Conservation (phyloP, 1,139 yeast genomes). For the Blastobotrys capitulatus region DNA sequence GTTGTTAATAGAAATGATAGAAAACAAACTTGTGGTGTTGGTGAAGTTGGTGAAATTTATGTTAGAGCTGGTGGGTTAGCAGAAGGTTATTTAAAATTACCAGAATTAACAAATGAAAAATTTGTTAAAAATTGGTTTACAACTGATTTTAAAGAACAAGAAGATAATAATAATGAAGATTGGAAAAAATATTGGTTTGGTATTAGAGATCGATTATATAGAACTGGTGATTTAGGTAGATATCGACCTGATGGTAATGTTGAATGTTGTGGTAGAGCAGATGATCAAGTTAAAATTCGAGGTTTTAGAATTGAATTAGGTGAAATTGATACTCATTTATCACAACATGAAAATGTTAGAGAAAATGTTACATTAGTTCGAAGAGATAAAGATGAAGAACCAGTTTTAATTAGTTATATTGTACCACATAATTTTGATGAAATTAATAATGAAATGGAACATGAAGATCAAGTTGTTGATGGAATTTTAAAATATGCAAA, state of each 20-base stretch:
- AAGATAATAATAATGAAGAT: slow-evolving; percentile 40
- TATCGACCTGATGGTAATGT: slow-evolving; percentile 96
- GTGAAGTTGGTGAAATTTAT: slow-evolving; percentile 97
- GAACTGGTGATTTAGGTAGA: slow-evolving; percentile 97
- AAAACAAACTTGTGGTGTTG: slow-evolving; percentile 91
- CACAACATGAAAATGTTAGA: slow-evolving; percentile 86
- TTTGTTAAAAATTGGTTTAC: slow-evolving; percentile 90
- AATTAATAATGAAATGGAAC: slow-evolving; percentile 44
- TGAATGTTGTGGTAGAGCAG: slow-evolving; percentile 98
- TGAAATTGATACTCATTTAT: slow-evolving; percentile 94
- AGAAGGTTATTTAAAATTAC: slow-evolving; percentile 89
- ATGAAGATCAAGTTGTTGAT: slow-evolving; percentile 50
- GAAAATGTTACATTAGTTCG: slow-evolving; percentile 92
- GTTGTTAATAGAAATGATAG: slow-evolving; percentile 89
- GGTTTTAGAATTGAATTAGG: slow-evolving; percentile 98
- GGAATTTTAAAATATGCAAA: slow-evolving; percentile 75
- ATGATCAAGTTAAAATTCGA: slow-evolving; percentile 96
- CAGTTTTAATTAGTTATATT: slow-evolving; percentile 81
- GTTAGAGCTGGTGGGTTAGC: slow-evolving; percentile 98
- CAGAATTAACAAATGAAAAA: slow-evolving; percentile 81
- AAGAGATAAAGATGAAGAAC: slow-evolving; percentile 88
- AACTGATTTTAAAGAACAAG: slow-evolving; percentile 56
- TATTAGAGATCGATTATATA: slow-evolving; percentile 89
- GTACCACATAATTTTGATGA: slow-evolving; percentile 67
- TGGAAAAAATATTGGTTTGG: slow-evolving; percentile 89